These are phyloP conservation scores for Paxillus involutus DNA, from an alignment of 768 basidiomycete species.

Conservation along the genomic window DNA sequence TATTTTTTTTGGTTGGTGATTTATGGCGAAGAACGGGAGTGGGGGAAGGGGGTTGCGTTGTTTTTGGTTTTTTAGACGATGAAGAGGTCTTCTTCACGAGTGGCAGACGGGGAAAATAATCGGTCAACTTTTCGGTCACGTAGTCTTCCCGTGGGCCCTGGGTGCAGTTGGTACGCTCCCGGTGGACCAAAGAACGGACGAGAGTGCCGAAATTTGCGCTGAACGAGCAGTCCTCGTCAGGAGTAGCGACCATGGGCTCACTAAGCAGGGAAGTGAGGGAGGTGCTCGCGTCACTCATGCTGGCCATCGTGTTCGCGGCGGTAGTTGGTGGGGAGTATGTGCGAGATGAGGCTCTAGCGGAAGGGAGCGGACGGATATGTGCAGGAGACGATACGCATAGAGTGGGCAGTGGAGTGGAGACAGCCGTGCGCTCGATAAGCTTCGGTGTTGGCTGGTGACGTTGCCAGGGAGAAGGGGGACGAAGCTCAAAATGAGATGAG, in stretches of 20 bases:
- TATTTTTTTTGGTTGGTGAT: slow-evolving; percentile 6
- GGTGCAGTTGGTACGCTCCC: slow-evolving; percentile 23
- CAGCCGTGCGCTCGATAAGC: slow-evolving; percentile 35
- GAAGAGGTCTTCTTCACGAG: slow-evolving; percentile 16
- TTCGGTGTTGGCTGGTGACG: slow-evolving; percentile 31
- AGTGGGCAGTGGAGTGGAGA: slow-evolving; percentile 38
- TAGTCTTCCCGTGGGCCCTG: slow-evolving; percentile 27
- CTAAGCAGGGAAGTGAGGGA: slow-evolving; percentile 52
- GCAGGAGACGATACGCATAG: slow-evolving; percentile 50
- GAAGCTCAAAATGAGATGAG: slow-evolving; percentile 1
- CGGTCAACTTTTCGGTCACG: slow-evolving; percentile 30
- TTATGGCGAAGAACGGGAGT: slow-evolving; percentile 12
- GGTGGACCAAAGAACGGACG: slow-evolving; percentile 28
- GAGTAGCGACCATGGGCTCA: slow-evolving; percentile 39
- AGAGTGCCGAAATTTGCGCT: slow-evolving; percentile 48
- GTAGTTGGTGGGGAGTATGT: slow-evolving; percentile 29
- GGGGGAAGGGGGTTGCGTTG: slow-evolving; percentile 12
- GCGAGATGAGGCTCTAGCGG: slow-evolving; percentile 34
- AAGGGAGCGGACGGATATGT: slow-evolving; percentile 25
- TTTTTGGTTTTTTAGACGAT: slow-evolving; percentile 21
- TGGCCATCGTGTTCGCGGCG: slow-evolving; percentile 33
- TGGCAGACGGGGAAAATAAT: slow-evolving; percentile 27
- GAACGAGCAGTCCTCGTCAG: slow-evolving; percentile 42
- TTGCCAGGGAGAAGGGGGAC: slow-evolving; percentile 19
- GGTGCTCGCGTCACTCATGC: slow-evolving; percentile 42